A percentile compares a stretch with the other conserved stretches of the same genome.
phyloP scores from a whole-genome alignment of 148 eudicot species.

The Chenopodium suecicum region DNA sequence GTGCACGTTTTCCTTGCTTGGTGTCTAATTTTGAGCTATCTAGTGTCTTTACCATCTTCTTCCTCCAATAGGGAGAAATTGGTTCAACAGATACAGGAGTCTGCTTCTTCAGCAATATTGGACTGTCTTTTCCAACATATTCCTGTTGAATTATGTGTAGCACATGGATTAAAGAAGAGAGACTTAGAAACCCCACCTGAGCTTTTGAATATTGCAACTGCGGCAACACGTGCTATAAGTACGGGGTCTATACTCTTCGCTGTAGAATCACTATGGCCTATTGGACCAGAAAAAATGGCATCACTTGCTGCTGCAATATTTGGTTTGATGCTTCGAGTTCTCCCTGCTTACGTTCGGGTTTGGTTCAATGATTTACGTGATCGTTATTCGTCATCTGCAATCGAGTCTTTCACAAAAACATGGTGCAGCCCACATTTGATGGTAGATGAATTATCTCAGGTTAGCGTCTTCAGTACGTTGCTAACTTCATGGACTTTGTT shows the following conservation, averaged over 20 bases:
- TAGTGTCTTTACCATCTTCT: conserved; percentile 65
- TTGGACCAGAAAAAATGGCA: conserved; percentile 66
- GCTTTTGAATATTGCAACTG: conserved; percentile 52
- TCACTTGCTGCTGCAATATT: conserved; percentile 76
- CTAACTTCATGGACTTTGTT: neutral
- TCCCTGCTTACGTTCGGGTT: conserved; percentile 91
- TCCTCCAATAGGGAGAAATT: conserved; percentile 70
- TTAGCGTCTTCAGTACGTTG: conserved; percentile 27
- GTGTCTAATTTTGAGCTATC: conserved; percentile 69
- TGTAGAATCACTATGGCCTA: conserved; percentile 84
- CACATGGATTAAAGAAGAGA: conserved; percentile 56
- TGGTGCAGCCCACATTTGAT: conserved; percentile 93
- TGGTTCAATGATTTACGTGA: conserved; percentile 94
- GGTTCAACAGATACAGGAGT: conserved; percentile 80
- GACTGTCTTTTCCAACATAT: conserved; percentile 92
- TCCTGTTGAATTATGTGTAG: conserved; percentile 59
- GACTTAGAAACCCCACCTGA: conserved; percentile 55
- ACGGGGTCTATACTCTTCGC: conserved; percentile 59
- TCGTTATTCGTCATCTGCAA: conserved; percentile 64
- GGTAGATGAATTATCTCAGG: conserved; percentile 88
- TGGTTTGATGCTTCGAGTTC: conserved; percentile 81
- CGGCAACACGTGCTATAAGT: conserved; percentile 69
- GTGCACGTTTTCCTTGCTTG: conserved; percentile 83
- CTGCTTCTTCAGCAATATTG: conserved; percentile 60
- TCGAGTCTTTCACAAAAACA: conserved; percentile 78